These are phyloP conservation scores for rapeseed (Brassica napus) DNA, from an alignment of 345 rosid species.

Conservation along the genomic window Da-Ae NC_063442.1:14796501-14797000, in stretches of 20 bases:
- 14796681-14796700: background rate
- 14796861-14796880: too few relatives aligned
- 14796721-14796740: background rate
- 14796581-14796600: conserved; percentile 96
- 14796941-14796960: background rate
- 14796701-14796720: background rate
- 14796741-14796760: too few relatives aligned
- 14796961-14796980: background rate
- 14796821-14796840: too few relatives aligned
- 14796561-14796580: conserved; percentile 96
- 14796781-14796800: too few relatives aligned
- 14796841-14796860: too few relatives aligned
- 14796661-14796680: background rate
- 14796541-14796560: conserved; percentile 69
- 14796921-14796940: background rate
- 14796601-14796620: conserved; percentile 97
- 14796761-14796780: too few relatives aligned
- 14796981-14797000: background rate
- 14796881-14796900: too few relatives aligned
- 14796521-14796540: background rate
- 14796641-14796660: background rate
- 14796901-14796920: too few relatives aligned
- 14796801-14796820: too few relatives aligned
- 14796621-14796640: conserved; percentile 48
- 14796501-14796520: too few relatives aligned